These are phyloP conservation scores for Pythium dissimile DNA, from an alignment of 352 stramenopile genomes.

Conservation along the genomic window DNA sequence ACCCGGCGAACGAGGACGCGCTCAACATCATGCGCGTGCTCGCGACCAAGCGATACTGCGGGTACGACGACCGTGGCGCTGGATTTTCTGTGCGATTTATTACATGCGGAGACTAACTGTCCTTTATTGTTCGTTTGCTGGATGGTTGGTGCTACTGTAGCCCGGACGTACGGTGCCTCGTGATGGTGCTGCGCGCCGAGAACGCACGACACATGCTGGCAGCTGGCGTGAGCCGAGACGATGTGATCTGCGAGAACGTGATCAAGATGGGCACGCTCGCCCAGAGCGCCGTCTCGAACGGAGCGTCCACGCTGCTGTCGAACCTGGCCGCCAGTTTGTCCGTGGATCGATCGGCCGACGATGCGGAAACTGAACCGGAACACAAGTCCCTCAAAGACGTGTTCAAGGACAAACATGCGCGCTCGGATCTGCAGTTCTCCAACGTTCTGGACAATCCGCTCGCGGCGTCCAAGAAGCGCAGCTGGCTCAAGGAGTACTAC, in stretches of 20 bases:
- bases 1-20: slow-evolving; percentile 71
- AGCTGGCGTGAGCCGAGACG: slow-evolving; percentile 65
- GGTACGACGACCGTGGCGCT: too few species aligned
- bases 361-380: background rate
- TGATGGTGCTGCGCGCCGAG: slow-evolving; percentile 75
- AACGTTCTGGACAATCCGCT: background rate
- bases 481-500: slow-evolving; percentile 78
- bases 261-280: slow-evolving; percentile 88
- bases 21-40: slow-evolving; percentile 86
- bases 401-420: slow-evolving; percentile 14
- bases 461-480: slow-evolving; percentile 1
- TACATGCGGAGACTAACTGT: too few species aligned
- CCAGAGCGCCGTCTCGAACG: slow-evolving; percentile 67
- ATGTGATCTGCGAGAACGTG: slow-evolving; percentile 86
- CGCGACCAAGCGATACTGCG: slow-evolving; percentile 62
- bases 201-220: slow-evolving; percentile 77
- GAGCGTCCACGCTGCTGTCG: slow-evolving; percentile 80
- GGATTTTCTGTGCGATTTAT: too few species aligned
- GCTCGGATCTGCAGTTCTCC: slow-evolving; percentile 11
- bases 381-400: slow-evolving; percentile 26
- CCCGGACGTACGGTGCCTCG: slow-evolving; percentile 55
- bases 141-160: too few species aligned
- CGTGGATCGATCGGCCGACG: slow-evolving; percentile 29
- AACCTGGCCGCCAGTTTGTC: slow-evolving; percentile 83
- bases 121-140: too few species aligned